These are phyloP conservation scores for Fusarium sp. DNA, from an alignment of 2,329 filamentous ascomycete species.

Conservation along the genomic window DNA sequence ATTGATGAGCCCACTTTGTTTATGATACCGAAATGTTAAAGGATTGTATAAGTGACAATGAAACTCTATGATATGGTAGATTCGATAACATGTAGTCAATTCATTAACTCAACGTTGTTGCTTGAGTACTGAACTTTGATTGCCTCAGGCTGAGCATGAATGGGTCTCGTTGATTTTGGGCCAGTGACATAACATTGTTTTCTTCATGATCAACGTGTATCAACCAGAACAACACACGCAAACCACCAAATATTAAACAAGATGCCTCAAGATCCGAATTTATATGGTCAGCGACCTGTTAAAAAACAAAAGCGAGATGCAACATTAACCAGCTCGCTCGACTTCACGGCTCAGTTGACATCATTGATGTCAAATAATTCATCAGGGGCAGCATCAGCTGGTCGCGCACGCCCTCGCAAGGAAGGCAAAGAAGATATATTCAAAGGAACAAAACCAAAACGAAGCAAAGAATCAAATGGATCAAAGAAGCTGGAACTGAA, in stretches of 20 bases:
- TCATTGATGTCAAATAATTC: constrained; percentile 75
- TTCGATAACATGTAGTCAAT: neutral
- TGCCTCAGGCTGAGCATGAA: constrained; percentile 44
- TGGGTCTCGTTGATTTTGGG: neutral
- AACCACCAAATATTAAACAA: constrained; percentile 13
- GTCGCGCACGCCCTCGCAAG: constrained; percentile 61
- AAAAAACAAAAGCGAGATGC: constrained; percentile 79
- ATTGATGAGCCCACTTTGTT: constrained; percentile 24
- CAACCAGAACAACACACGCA: neutral
- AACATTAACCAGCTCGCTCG: constrained; percentile 77
- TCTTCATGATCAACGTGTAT: neutral
- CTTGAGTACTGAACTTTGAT: constrained; percentile 11
- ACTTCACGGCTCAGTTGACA: constrained; percentile 90
- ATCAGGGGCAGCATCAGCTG: constrained; percentile 57
- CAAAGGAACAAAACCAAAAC: constrained; percentile 47
- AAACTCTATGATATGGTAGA: neutral
- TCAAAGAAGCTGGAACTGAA: constrained; percentile 62
- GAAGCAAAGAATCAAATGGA: constrained; percentile 52
- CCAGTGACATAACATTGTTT: constrained; percentile 5
- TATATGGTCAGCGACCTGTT: constrained; percentile 81
- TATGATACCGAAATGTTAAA: neutral
- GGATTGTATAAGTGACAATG: neutral
- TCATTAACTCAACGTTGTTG: neutral
- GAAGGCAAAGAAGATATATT: constrained; percentile 63
- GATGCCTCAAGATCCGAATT: constrained; percentile 75